Conservation (phyloP, 805 yeast genomes). For the Zygoascus ofunaensis region DNA sequence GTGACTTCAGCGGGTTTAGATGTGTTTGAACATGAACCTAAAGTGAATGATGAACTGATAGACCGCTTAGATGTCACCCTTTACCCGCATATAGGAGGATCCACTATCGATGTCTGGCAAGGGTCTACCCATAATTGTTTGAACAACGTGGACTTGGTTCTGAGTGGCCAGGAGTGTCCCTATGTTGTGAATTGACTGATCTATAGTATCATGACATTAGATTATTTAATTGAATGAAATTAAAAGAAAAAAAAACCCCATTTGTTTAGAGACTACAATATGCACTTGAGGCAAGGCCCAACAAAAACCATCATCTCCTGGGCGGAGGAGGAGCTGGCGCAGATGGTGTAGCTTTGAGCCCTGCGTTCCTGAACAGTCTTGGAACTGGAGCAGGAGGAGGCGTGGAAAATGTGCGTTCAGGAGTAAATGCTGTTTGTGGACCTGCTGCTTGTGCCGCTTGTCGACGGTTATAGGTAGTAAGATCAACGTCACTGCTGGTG, state of each 20-base stretch:
- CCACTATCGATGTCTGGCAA: conserved; percentile 32
- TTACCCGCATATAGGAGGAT: conserved; percentile 67
- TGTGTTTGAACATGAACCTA: conserved; percentile 60
- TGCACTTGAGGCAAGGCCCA: no score
- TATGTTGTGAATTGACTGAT: conserved; percentile 12
- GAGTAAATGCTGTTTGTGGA: background rate
- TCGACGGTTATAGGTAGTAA: background rate
- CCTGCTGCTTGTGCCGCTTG: background rate
- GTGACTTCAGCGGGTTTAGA: conserved; percentile 63
- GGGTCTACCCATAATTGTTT: conserved; percentile 42
- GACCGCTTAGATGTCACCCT: conserved; percentile 54
- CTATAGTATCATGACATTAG: no score
- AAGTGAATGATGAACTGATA: conserved; percentile 40
- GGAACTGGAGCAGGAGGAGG: conserved; percentile 7
- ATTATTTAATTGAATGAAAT: no score
- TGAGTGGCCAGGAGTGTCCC: conserved; percentile 9
- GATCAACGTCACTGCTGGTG: conserved; percentile 4
- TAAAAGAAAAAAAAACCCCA: background rate
- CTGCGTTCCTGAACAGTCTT: background rate
- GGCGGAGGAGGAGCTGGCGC: conserved; percentile 10
- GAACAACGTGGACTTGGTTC: conserved; percentile 36
- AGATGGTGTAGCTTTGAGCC: background rate
- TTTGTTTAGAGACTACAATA: background rate
- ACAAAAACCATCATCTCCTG: no score
- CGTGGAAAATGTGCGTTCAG: background rate